phyloP scores from a whole-genome alignment of 2,329 filamentous ascomycete species.

The Ascochyta lentis region DNA sequence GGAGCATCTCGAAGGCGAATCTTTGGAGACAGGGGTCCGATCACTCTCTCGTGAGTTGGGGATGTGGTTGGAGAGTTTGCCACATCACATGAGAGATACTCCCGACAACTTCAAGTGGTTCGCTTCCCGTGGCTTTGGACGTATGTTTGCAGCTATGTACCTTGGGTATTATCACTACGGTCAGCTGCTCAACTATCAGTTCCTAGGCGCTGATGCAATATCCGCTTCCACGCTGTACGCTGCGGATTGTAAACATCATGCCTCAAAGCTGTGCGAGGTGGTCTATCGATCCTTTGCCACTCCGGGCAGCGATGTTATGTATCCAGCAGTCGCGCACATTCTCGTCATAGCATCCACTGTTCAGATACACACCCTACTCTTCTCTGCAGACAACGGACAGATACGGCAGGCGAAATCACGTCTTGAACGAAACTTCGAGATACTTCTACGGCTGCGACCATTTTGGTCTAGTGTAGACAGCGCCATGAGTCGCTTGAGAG shows the following conservation, averaged over 20 bases:
- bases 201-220: slow-evolving; percentile 26
- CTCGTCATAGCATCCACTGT: slow-evolving; percentile 34
- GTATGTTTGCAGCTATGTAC: slow-evolving; percentile 34
- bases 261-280: slow-evolving; percentile 29
- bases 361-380: slow-evolving; percentile 33
- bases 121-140: slow-evolving; percentile 28
- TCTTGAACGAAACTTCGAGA: slow-evolving; percentile 35
- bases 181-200: slow-evolving; percentile 34
- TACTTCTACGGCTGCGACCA: slow-evolving; percentile 27
- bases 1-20: slow-evolving; percentile 28
- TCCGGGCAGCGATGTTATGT: slow-evolving; percentile 30
- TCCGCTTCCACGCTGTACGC: slow-evolving; percentile 25
- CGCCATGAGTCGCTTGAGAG: slow-evolving; percentile 33
- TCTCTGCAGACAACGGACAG: slow-evolving; percentile 28
- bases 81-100: slow-evolving; percentile 34
- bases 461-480: slow-evolving; percentile 35
- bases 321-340: slow-evolving; percentile 32
- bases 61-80: slow-evolving; percentile 28
- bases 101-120: slow-evolving; percentile 32
- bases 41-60: slow-evolving; percentile 27
- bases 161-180: slow-evolving; percentile 35
- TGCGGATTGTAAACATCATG: slow-evolving; percentile 31
- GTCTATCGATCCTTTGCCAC: slow-evolving; percentile 31
- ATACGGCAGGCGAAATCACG: slow-evolving; percentile 31
- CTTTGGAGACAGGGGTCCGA: slow-evolving; percentile 25